Percentiles rank a stretch among this genome's conserved stretches.
Conservation (phyloP, 176 grass and related monocot genomes). For the Raddia guianensis region DNA sequence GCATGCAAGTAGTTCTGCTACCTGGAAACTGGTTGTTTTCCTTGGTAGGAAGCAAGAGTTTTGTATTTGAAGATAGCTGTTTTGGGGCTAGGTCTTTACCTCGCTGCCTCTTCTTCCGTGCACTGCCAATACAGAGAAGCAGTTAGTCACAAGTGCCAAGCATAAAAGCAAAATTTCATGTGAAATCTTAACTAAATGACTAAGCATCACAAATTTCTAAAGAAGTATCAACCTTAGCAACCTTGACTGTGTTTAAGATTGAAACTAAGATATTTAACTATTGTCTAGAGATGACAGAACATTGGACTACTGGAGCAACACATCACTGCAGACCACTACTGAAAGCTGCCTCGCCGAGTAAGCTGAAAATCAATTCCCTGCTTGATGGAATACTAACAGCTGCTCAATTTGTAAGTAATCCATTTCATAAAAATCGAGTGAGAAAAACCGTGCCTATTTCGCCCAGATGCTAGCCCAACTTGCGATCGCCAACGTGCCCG, state of each 20-base stretch:
- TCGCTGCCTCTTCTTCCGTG: constrained; percentile 40
- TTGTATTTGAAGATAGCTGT: constrained; percentile 13
- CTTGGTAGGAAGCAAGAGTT: constrained; percentile 1
- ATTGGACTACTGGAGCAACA: too few species aligned
- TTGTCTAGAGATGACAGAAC: too few species aligned
- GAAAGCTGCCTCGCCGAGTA: neutral
- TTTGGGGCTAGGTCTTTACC: constrained; percentile 32
- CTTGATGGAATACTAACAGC: neutral
- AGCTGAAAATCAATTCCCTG: neutral
- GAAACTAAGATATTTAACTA: too few species aligned
- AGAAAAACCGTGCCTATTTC: neutral
- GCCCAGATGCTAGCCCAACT: neutral
- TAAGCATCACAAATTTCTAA: neutral
- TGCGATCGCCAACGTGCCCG: neutral
- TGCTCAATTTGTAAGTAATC: neutral
- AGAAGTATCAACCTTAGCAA: too few species aligned
- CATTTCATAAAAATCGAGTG: neutral
- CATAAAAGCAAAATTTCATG: neutral
- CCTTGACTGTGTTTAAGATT: too few species aligned
- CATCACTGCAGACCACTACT: too few species aligned
- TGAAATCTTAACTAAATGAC: neutral
- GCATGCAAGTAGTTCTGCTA: neutral
- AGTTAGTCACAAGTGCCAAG: neutral
- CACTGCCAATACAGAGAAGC: constrained; percentile 27
- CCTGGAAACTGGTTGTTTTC: neutral